Evolutionary conservation across 139 green algal species (phyloP).

Genomic region (Chlamydomonas schloesseri): DNA sequence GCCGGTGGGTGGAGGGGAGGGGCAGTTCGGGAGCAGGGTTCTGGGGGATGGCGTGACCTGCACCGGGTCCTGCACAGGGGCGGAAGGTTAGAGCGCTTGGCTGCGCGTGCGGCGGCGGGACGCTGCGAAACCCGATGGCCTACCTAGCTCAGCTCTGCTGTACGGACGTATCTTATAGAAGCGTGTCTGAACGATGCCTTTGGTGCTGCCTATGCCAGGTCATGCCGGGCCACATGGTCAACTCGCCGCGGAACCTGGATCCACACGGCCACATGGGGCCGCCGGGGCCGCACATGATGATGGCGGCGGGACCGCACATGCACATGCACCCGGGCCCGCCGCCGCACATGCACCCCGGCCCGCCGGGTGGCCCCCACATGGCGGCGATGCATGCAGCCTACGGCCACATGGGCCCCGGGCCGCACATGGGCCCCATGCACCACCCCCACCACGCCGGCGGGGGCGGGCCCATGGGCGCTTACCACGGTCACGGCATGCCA

Average conservation of each 20-base stretch:
- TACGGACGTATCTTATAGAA: too few relatives aligned
- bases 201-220: too few relatives aligned
- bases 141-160: too few relatives aligned
- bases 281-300: background rate
- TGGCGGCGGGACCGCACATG: slow-evolving; percentile 1
- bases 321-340: too few relatives aligned
- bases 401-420: background rate
- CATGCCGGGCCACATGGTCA: background rate
- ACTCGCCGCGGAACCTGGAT: slow-evolving; percentile 7
- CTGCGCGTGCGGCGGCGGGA: too few relatives aligned
- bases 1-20: background rate
- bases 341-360: slow-evolving; percentile 1
- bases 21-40: too few relatives aligned
- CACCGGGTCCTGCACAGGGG: slow-evolving; percentile 2
- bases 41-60: too few relatives aligned
- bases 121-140: too few relatives aligned
- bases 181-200: too few relatives aligned
- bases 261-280: slow-evolving; percentile 17
- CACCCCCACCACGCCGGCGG: background rate
- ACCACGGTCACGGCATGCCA: background rate
- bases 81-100: too few relatives aligned
- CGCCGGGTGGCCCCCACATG: too few relatives aligned
- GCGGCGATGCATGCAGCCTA: too few relatives aligned
- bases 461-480: background rate
- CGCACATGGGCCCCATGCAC: background rate